Evolutionary conservation across 768 basidiomycete genomes (phyloP), one percentile per base, ranked within the genome.

Genomic region (Phaeotremella skinneri): DNA sequence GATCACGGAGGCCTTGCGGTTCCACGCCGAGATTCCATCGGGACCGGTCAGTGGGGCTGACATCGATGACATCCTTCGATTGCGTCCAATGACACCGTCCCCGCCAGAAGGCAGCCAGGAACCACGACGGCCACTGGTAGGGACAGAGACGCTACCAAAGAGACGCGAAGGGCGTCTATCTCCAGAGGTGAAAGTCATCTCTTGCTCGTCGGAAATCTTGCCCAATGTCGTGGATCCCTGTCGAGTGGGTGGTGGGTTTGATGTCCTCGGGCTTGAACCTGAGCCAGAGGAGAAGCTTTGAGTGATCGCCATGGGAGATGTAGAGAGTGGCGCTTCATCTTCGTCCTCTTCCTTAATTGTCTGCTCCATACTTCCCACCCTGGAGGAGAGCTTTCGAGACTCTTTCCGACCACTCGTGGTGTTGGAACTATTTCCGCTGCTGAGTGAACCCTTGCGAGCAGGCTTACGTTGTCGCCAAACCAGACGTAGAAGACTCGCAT

Each of bases 21-120:
- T 68, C 74, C 74, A 76, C 21, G 74, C 74, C 5, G 65, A 64
- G 26, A 70, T 66, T n/a, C 67, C 72, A 31, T 73, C 72, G 0
- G 72, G 65, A 3, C 65, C 65, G n/a, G 59, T 55, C 3, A 69
- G 50, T 16, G 69, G 65, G 9, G 59, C 62, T 1, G 66, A 55
- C 60, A 67, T 70, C 23, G 67, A 69, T 0, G 72, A 73, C 20
- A 59, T 37, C 20, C 72, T 58, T 45, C 72, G 42, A 30, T 34
- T 53, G 11, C 68, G 59, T 17, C 42, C 45, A 20, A 26, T 17
- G 2, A 20, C 45, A 23, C 26, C 49, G 6, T 58, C 56, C 25
- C 32, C 41, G 21, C 57, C 23, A 0, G 45, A 39, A 25, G 72
- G 72, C 20, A 69, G 37, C 72, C 72, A 73, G 3, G 67, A 68